Base-by-base conservation (phyloP, 75 land plant species). In the Sequoiadendron giganteum region DNA sequence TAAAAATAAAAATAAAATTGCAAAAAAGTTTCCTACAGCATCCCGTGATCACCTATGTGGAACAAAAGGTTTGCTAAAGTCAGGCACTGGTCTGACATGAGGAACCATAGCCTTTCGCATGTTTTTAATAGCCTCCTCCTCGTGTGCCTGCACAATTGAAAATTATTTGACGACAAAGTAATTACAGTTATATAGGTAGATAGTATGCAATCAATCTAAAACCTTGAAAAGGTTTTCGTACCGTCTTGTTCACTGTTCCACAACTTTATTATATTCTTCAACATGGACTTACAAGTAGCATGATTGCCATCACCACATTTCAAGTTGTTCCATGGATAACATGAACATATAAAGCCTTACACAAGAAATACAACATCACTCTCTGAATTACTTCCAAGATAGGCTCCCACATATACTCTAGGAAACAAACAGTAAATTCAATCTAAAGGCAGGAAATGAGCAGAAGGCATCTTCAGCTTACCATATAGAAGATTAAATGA, bases 81-180 rank as follows among this genome's bases (percentile, higher is more conserved):
- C 88, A 0, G 99, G 99, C 48, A 96, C 82, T 30, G 99, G 97
- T 47, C 94, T 94, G n/a, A 97, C 99, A 87, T 93, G 93, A 14
- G 95, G 95, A 65, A 96, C 96, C 96, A 97, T 90, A 52, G 93
- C 93, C 85, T 93, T 91, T 76, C 99, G 90, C 94, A 96, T 87
- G 11, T 93, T 93, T 79, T 95, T 97, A 84, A 96, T 75, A 21
- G 91, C 93, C 85, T 91, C 92, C 89, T 97, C 99, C 88, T 97
- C 99, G 86, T 96, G 98, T 54, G 93, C 92, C 97, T 95, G 86
- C 84, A 32, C 11, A 30, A 10, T n/a, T 30, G 25, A 72, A 19
- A 72, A 72, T 72, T 30, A 8, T 2, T 32, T n/a, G 36, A n/a
- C 9, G 25, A 58, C 28, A 18, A 58, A 18, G 65, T 56, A 58